Evolutionary conservation across 164 flowering plant species (phyloP).

Genomic region (Magnolia officinalis): DNA sequence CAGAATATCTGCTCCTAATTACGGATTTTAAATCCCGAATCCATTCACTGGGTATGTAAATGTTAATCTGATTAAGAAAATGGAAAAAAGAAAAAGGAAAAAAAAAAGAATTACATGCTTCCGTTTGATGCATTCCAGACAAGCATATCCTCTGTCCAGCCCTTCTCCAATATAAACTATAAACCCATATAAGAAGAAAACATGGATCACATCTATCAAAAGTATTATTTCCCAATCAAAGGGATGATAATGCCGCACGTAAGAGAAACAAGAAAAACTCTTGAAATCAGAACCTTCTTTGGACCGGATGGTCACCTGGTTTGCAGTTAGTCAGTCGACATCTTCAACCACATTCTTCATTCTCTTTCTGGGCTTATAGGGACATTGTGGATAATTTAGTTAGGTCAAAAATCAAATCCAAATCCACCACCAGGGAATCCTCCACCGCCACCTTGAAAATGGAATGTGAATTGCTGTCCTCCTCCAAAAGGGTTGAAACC

Average conservation of each 20-base stretch:
- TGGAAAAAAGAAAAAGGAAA: no score
- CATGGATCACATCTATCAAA: background rate
- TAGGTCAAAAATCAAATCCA: slow-evolving; percentile 50
- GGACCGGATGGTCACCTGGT: background rate
- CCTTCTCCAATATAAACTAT: no score
- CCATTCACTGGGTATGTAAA: no score
- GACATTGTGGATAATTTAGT: background rate
- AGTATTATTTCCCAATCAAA: background rate
- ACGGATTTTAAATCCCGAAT: no score
- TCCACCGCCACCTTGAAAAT: slow-evolving; percentile 44
- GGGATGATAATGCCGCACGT: background rate
- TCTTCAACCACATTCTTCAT: background rate
- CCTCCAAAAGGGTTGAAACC: slow-evolving; percentile 86
- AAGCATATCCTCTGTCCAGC: no score
- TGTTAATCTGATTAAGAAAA: no score
- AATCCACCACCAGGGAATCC: slow-evolving; percentile 48
- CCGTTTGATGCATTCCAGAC: no score
- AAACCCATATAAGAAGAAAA: background rate
- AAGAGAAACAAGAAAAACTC: background rate
- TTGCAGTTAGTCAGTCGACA: background rate
- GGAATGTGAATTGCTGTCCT: slow-evolving; percentile 76
- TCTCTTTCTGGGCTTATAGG: background rate
- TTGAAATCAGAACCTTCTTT: background rate
- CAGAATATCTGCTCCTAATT: no score
- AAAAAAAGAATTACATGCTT: no score